Evolutionary conservation across 495 filamentous ascomycete genomes (phyloP), one percentile per base, ranked within the genome.

Genomic region (Pseudoneurospora amorphoporcata): DNA sequence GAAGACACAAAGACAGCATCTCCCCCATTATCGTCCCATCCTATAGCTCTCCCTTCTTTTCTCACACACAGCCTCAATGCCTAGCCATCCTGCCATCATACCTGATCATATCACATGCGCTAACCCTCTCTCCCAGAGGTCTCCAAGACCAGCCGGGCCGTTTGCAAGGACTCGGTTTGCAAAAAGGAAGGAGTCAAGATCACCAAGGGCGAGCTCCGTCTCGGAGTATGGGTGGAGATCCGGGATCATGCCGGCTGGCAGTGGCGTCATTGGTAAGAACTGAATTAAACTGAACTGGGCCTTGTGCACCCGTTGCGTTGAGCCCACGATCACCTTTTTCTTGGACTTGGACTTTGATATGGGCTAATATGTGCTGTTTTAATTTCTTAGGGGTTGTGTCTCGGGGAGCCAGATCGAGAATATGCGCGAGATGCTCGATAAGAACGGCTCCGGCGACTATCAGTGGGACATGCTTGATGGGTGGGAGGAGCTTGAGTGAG

Each of bases 221-320:
- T 90, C 39, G 94, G 91, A 38, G 84, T 84, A 61, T 90, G 89
- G 85, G 83, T 95, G 65, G 84, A 87, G 14, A 83, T 87, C 37
- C 73, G 84, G 53, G 81, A 82, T 0, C 75, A 80, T 69, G 83
- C 76, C 10, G 80, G 82, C 72, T 95, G 86, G 85, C 76, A 77
- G 68, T 97, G 89, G 88, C 87, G 89, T 72, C 94, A 97, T 79
- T 97, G 94, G 94, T 95, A 82, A 77, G 87, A 40, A 40, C 39
- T 9, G 39, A 40, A 40, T 0, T 40, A 8, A 40, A 17, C 53
- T 8, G 29, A 35, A 35, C 29, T 17, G 29, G 14, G 7, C 23
- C 7, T 45, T 17, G 42, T 16, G 8, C 17, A 45, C 12, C 32
- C 2, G 37, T 32, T 37, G 39, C 53, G 65, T 14, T 17, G 38